These are phyloP conservation scores for Candida glaebosa DNA, from an alignment of 805 yeast species.

Conservation along the genomic window DNA sequence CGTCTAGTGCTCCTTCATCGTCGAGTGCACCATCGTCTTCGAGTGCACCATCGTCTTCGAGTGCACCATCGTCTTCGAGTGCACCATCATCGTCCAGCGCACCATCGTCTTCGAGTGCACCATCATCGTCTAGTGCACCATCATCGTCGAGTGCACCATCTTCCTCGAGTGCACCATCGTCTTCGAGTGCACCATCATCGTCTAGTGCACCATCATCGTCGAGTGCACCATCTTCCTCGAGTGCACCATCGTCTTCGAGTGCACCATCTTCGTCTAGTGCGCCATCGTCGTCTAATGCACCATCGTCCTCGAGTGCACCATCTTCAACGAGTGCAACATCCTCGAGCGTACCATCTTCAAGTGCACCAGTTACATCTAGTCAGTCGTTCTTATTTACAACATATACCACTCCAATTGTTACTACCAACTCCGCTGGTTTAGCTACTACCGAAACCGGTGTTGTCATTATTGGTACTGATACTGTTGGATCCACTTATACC, in stretches of 20 bases:
- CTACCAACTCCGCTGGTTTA: conserved; percentile 10
- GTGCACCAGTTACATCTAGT: no score
- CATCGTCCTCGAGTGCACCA: background rate
- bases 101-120: background rate
- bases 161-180: background rate
- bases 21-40: background rate
- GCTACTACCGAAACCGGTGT: conserved; percentile 9
- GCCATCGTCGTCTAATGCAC: background rate
- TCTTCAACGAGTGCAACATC: no score
- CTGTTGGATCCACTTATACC: conserved; percentile 8
- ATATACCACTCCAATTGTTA: conserved; percentile 8
- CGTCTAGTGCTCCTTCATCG: background rate
- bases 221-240: background rate
- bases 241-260: background rate
- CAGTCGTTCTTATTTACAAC: no score
- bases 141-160: background rate
- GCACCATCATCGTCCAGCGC: background rate
- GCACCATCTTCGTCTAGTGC: background rate
- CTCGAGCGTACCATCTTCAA: no score
- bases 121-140: background rate
- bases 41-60: background rate
- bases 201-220: background rate
- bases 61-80: background rate
- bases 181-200: background rate
- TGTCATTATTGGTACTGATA: conserved; percentile 5